These are phyloP conservation scores for Penicillium lividum DNA, from an alignment of 495 filamentous ascomycete genomes.

Conservation along the genomic window DNA sequence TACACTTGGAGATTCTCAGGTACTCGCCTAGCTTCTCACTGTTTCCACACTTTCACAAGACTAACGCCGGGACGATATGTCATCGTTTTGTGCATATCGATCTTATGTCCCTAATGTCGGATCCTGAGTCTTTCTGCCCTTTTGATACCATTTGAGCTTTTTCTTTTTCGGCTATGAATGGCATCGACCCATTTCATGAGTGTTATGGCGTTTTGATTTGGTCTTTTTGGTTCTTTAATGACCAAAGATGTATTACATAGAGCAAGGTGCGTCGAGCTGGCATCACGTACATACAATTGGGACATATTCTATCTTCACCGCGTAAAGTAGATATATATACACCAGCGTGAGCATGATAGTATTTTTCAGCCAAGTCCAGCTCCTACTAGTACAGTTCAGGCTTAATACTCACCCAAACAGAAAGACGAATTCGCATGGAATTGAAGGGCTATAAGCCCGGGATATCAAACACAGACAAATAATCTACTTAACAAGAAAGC, in stretches of 20 bases:
- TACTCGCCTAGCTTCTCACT: not conserved
- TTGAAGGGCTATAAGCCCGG: conserved; percentile 4
- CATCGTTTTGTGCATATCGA: not conserved
- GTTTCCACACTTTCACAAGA: not conserved
- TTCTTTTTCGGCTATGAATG: not conserved
- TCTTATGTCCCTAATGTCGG: not conserved
- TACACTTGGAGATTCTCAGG: not conserved
- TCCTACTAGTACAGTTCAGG: too few relatives aligned
- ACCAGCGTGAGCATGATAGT: not conserved
- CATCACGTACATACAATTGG: not conserved
- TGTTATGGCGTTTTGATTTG: not conserved
- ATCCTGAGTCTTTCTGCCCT: not conserved
- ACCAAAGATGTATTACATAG: not conserved
- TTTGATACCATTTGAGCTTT: conserved; percentile 7
- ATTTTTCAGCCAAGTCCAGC: not conserved
- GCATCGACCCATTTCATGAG: not conserved
- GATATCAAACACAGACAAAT: conserved; percentile 10
- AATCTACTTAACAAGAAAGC: conserved; percentile 1
- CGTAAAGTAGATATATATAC: not conserved
- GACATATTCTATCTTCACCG: not conserved
- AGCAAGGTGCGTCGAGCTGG: not conserved
- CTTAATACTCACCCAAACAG: not conserved
- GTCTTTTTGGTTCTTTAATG: not conserved
- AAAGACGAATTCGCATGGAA: not conserved
- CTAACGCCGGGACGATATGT: not conserved